Percentiles rank a stretch among this genome's conserved stretches.
Evolutionary conservation across 306 rosid genomes (phyloP).

Genomic region (Pachyrhizus erosus): DNA sequence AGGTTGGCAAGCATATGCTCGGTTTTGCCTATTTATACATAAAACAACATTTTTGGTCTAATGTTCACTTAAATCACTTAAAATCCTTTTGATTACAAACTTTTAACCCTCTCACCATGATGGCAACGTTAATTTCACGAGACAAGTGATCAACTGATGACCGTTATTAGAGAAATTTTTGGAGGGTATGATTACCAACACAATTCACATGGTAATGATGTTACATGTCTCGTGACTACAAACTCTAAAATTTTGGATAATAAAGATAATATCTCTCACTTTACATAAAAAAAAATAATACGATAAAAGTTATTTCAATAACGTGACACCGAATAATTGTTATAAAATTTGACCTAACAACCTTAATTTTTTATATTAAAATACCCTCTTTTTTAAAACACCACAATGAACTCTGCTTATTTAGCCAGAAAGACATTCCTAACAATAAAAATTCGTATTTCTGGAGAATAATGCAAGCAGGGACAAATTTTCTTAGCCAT

Average conservation of each 20-base stretch:
- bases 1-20: constrained; percentile 25
- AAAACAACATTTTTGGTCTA: neutral
- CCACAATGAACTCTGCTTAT: neutral
- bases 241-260: neutral
- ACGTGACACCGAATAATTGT: neutral
- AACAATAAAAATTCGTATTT: constrained; percentile 22
- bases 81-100: neutral
- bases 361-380: neutral
- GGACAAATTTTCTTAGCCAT: constrained; percentile 15
- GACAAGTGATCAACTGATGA: neutral
- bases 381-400: neutral
- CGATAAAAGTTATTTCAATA: neutral
- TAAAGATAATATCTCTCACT: neutral
- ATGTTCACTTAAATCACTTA: neutral
- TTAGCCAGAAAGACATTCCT: neutral
- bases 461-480: constrained; percentile 7
- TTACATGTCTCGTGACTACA: neutral
- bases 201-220: neutral
- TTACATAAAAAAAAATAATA: neutral
- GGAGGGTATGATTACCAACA: neutral
- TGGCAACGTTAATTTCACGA: neutral
- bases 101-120: neutral
- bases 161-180: neutral
- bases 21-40: neutral
- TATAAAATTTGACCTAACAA: neutral